Conservation (phyloP, 202 grass and related monocot species). For the Alloteropsis angusta region DNA sequence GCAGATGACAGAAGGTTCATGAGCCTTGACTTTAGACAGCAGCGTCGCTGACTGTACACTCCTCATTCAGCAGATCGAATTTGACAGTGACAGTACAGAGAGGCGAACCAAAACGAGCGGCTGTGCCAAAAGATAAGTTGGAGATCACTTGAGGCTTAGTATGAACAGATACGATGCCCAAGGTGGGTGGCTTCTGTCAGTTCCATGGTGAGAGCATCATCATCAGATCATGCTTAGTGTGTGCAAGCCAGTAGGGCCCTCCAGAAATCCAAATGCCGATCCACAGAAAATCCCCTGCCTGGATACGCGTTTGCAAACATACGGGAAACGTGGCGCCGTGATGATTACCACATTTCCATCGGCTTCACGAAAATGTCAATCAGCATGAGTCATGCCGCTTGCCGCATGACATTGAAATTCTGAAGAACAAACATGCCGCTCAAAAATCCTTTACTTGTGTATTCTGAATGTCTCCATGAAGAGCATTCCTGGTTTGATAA, state of each 20-base stretch:
- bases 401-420: neutral
- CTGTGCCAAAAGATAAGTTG: neutral
- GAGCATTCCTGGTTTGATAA: neutral
- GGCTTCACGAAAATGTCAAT: neutral
- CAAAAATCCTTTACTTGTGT: neutral
- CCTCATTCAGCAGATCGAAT: neutral
- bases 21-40: neutral
- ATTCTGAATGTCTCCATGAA: neutral
- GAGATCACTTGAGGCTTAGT: neutral
- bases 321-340: neutral
- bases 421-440: neutral
- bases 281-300: neutral
- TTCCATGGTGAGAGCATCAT: neutral
- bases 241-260: constrained; percentile 22
- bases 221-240: neutral
- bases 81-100: neutral
- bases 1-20: neutral
- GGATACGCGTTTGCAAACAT: neutral
- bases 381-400: neutral
- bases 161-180: neutral
- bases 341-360: neutral
- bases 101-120: neutral
- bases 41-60: neutral
- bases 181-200: neutral
- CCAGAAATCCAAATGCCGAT: constrained; percentile 7